Conservation (phyloP, 2,329 filamentous ascomycete species). For the Ceratocystiopsis minuta region DNA sequence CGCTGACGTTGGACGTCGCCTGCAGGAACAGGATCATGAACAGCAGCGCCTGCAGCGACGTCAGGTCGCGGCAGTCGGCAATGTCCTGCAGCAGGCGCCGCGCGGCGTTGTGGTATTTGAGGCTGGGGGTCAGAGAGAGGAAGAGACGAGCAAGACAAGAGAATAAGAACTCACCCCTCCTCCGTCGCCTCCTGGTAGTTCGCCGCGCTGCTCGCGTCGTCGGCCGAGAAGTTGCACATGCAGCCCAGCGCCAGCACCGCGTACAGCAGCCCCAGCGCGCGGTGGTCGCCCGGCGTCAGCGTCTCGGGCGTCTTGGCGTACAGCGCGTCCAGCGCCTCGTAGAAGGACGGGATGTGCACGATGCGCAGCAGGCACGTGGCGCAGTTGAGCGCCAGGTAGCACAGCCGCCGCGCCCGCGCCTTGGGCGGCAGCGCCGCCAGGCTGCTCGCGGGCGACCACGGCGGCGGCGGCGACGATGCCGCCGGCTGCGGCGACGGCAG, state of each 20-base stretch:
- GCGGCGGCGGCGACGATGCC: conserved; percentile 26
- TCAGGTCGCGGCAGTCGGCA: conserved; percentile 54
- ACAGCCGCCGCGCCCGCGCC: conserved; percentile 33
- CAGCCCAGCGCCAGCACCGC: conserved; percentile 54
- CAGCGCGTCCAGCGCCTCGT: conserved; percentile 55
- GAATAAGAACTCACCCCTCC: too few relatives aligned
- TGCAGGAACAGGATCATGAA: conserved; percentile 73
- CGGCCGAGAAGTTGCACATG: conserved; percentile 46
- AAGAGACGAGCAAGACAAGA: background rate
- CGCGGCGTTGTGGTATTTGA: conserved; percentile 57
- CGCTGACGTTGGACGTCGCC: conserved; percentile 58
- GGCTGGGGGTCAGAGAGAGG: conserved; percentile 23
- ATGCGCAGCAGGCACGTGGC: conserved; percentile 46
- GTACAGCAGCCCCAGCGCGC: conserved; percentile 54
- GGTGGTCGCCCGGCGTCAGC: conserved; percentile 45
- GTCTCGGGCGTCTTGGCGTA: conserved; percentile 51
- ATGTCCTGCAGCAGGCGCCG: conserved; percentile 47
- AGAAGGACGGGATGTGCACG: conserved; percentile 69
- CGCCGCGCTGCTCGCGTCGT: conserved; percentile 27
- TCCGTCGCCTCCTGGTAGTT: conserved; percentile 33
- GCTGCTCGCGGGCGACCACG: conserved; percentile 20
- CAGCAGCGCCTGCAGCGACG: conserved; percentile 55
- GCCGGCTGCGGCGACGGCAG: conserved; percentile 19
- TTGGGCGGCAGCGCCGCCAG: conserved; percentile 46
- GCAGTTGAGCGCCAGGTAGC: conserved; percentile 36